Evolutionary conservation across 495 filamentous ascomycete species (phyloP), one percentile per base, ranked within the genome.

Genomic region (Talaromyces nanjingensis): DNA sequence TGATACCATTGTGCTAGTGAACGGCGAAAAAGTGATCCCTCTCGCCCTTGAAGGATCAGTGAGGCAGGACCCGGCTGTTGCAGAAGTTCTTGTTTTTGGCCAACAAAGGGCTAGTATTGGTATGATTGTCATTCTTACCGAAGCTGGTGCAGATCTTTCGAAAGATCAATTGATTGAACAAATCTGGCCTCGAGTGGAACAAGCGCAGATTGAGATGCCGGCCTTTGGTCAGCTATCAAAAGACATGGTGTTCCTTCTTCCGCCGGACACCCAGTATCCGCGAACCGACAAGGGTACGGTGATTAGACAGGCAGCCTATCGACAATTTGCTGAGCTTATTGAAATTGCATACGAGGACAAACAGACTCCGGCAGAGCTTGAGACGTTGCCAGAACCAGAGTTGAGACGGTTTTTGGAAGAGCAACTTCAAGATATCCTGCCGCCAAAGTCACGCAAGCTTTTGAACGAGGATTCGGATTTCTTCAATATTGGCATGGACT

Each of bases 1-100:
- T 63, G 80, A 85, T 22, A 83, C 86, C 27, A 75, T 89, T 47
- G 85, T 81, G 0, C 73, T 90, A 4, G 73, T 84, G 16, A 90
- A 87, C 14, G 87, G 87, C 0, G 87, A 88, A 72, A 89, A 90
- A 63, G 87, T 89, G 34, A 86, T 87, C 64, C 86, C 87, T 6
- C 79, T 84, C 20, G 83, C 83, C 1, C 69, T 89, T 16, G 87
- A 90, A 75, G 80, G 76, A 18, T 69, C 69, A 0, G 70, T 77
- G 25, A 64, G 76, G 42, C 70, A 80, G 60, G 69, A 74, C 45
- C 61, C 69, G 11, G 64, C 68, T 1, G 73, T 80, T 6, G 63
- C 71, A 14, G 77, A 80, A 29, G 74, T 73, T 27, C 69, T 80
- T 18, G 76, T 72, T 1, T 80, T 80, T 64, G 77, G 77, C 0